Evolutionary conservation across 169 alveolate genomes (phyloP), one percentile per base, ranked within the genome.

Genomic region (Theileria luwenshuni): DNA sequence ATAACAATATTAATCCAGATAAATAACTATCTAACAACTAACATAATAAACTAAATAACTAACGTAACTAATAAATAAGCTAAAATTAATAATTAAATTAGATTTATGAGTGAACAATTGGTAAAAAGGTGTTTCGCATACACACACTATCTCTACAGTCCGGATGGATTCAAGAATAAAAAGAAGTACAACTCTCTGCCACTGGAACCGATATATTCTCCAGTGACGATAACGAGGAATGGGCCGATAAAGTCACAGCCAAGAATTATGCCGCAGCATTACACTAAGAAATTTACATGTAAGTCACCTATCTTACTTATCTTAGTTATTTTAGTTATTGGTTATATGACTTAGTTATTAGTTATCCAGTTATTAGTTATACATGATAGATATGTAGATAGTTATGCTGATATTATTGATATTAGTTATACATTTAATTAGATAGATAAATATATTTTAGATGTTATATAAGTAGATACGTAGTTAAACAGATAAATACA

Each of bases 71-170:
- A n/a, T n/a, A n/a, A n/a, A 6, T 23, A 51, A 8, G 27, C n/a
- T 23, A 51, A 15, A 6, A 51, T 23, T 19, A 62, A 25, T 42
- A 25, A 42, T 33, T 45, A 42, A 28, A 28, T 21, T 27, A 77
- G 86, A 45, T 74, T 72, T 43, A 80, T 80, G 23, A 63, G 23
- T 21, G 63, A 25, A 48, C 80, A 62, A 21, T 27, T 25, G 60
- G 27, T 12, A 43, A 63, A 72, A 33, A 35, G 77, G 30, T 64
- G 76, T 27, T 42, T 23, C 54, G 88, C 88, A 17, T 80, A 80
- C 38, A 73, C 84, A 58, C 88, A 80, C 27, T 80, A 80, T 56
- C 35, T 61, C 42, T 51, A 52, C 62, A 23, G 35, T 47, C 88
- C 88, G 0, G 60, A 63, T 35, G 47, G 47, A 35, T 32, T 54